These are phyloP conservation scores for Scheffersomyces segobiensis DNA, from an alignment of 1,139 yeast species.

Conservation along the genomic window DNA sequence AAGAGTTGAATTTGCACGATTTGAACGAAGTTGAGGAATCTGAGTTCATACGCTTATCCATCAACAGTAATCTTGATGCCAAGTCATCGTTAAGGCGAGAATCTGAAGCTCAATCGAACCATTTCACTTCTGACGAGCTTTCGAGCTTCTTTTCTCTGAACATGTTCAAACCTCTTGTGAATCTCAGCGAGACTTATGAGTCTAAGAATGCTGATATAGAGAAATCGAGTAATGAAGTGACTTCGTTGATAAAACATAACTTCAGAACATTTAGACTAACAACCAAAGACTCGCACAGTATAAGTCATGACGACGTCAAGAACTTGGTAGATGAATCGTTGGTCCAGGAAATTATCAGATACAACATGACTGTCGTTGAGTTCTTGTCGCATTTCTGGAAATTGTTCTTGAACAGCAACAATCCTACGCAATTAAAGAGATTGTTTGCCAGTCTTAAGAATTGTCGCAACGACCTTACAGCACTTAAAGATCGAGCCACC, in stretches of 20 bases:
- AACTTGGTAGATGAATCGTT: conserved; percentile 26
- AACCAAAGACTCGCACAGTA: conserved; percentile 14
- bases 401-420: conserved; percentile 36
- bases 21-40: conserved; percentile 51
- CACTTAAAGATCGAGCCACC: conserved; percentile 12
- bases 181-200: conserved; percentile 43
- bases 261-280: conserved; percentile 49
- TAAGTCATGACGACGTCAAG: conserved; percentile 12
- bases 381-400: conserved; percentile 49
- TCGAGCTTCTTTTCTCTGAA: conserved; percentile 26
- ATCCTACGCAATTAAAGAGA: conserved; percentile 41
- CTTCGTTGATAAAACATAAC: conserved; percentile 54
- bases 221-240: conserved; percentile 51
- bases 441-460: conserved; percentile 36
- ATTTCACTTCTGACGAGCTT: conserved; percentile 18
- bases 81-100: neutral
- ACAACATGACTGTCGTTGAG: conserved; percentile 42
- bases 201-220: conserved; percentile 40
- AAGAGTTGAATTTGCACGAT: conserved; percentile 64
- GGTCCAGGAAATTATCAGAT: conserved; percentile 37
- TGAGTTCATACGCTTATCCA: conserved; percentile 59
- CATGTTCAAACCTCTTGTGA: conserved; percentile 25
- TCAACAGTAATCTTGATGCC: conserved; percentile 29
- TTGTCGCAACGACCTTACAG: conserved; percentile 20
- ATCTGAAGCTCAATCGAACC: neutral